Percentiles rank a stretch among this genome's conserved stretches.
Conservation (phyloP, 2,329 filamentous ascomycete genomes). For the Parascedosporium putredinis region DNA sequence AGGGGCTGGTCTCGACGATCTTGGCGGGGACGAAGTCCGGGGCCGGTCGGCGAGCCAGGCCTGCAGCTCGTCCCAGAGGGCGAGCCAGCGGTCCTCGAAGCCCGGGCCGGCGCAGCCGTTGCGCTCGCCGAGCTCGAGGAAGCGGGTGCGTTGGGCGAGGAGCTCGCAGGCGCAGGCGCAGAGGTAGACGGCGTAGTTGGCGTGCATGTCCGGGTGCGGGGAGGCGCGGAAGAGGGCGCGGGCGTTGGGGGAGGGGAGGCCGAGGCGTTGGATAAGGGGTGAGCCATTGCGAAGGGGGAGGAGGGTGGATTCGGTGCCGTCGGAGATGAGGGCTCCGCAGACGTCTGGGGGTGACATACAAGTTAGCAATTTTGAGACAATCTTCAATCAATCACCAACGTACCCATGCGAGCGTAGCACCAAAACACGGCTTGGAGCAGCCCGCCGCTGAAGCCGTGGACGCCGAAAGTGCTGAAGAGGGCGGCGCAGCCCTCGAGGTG, state of each 20-base stretch:
- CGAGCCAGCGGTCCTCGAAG: constrained; percentile 34
- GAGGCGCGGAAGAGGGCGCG: constrained; percentile 20
- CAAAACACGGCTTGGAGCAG: constrained; percentile 41
- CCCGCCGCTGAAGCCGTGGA: constrained; percentile 39
- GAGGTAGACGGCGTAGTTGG: constrained; percentile 49
- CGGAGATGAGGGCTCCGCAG: constrained; percentile 45
- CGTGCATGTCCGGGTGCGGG: constrained; percentile 40
- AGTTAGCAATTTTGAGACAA: background rate
- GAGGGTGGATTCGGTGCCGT: constrained; percentile 39
- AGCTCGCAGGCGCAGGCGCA: constrained; percentile 41
- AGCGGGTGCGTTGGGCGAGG: constrained; percentile 36
- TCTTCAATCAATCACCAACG: background rate
- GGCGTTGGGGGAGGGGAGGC: background rate
- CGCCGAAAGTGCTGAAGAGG: constrained; percentile 39
- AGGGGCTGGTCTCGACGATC: constrained; percentile 31
- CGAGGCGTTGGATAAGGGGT: background rate
- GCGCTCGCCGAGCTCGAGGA: constrained; percentile 33
- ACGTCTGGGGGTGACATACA: constrained; percentile 29
- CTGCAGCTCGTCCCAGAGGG: constrained; percentile 39
- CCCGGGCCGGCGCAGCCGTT: constrained; percentile 30
- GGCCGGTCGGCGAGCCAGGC: constrained; percentile 37
- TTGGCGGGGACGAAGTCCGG: constrained; percentile 34
- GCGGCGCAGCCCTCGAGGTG: constrained; percentile 49
- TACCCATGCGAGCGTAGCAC: constrained; percentile 42
- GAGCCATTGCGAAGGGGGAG: constrained; percentile 21